phyloP scores from a whole-genome alignment of 306 rosid genomes.

The Leucaena leucocephala region DNA sequence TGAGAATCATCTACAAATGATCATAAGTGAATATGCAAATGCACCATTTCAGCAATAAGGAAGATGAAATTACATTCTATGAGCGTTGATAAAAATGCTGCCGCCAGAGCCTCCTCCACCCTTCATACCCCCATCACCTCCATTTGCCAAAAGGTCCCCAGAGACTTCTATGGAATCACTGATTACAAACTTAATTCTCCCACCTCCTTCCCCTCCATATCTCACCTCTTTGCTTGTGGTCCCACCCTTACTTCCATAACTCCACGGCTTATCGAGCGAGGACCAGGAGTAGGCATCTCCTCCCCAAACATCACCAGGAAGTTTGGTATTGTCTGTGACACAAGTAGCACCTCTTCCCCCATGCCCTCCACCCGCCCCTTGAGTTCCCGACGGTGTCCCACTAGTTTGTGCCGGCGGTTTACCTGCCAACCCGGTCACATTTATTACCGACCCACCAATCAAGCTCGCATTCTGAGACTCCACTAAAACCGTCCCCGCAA shows the following conservation, averaged over 20 bases:
- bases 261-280: conserved; percentile 60
- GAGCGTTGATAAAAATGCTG: conserved; percentile 76
- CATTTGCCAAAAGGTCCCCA: conserved; percentile 76
- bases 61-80: conserved; percentile 62
- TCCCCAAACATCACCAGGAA: conserved; percentile 95
- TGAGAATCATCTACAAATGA: neutral
- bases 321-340: conserved; percentile 78
- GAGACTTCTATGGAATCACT: conserved; percentile 48
- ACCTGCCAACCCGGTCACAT: conserved; percentile 78
- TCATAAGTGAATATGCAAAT: conserved; percentile 21
- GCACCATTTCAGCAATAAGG: conserved; percentile 17
- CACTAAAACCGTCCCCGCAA: conserved; percentile 45
- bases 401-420: conserved; percentile 82
- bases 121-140: conserved; percentile 82
- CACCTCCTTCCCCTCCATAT: conserved; percentile 96
- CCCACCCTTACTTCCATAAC: conserved; percentile 95
- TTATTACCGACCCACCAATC: conserved; percentile 38
- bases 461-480: conserved; percentile 35
- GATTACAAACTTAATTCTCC: conserved; percentile 58
- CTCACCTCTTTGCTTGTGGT: conserved; percentile 72
- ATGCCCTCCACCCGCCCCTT: conserved; percentile 92
- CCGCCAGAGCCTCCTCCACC: conserved; percentile 99
- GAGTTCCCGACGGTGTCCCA: conserved; percentile 77
- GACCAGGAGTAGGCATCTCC: conserved; percentile 95
- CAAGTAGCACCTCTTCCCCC: conserved; percentile 97